Evolutionary conservation across 805 yeast genomes (phyloP).

Genomic region (Spathaspora sp.): DNA sequence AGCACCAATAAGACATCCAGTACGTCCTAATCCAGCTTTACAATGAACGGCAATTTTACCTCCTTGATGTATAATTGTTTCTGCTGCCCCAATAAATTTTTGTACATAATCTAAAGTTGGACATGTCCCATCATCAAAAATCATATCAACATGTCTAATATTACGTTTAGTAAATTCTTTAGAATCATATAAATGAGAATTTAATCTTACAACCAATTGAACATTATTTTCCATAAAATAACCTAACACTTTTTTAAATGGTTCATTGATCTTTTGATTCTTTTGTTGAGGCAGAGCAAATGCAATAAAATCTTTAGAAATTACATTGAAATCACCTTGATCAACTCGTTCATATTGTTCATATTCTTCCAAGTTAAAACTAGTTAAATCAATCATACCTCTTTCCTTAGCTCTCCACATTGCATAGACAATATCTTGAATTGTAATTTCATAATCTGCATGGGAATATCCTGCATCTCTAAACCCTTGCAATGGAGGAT

Average conservation of each 20-base stretch:
- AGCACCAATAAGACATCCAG: slow-evolving; percentile 97
- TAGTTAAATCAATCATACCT: slow-evolving; percentile 79
- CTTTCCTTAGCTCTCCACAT: slow-evolving; percentile 97
- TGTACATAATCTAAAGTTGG: slow-evolving; percentile 93
- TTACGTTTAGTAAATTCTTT: slow-evolving; percentile 77
- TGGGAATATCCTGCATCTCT: slow-evolving; percentile 97
- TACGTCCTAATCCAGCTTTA: slow-evolving; percentile 96
- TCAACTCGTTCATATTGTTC: slow-evolving; percentile 94
- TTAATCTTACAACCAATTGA: slow-evolving; percentile 84
- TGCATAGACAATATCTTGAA: slow-evolving; percentile 94
- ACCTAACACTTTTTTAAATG: slow-evolving; percentile 76
- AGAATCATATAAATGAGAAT: slow-evolving; percentile 86
- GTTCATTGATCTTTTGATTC: slow-evolving; percentile 53
- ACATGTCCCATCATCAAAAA: slow-evolving; percentile 97
- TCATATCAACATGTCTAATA: slow-evolving; percentile 90
- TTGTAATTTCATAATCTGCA: slow-evolving; percentile 89
- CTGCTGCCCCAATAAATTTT: slow-evolving; percentile 92
- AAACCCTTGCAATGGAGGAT: slow-evolving; percentile 91
- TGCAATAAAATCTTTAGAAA: slow-evolving; percentile 92
- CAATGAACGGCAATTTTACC: slow-evolving; percentile 99
- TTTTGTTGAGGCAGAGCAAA: slow-evolving; percentile 93
- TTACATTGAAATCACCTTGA: slow-evolving; percentile 91
- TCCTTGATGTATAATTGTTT: slow-evolving; percentile 76
- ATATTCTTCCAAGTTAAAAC: slow-evolving; percentile 87
- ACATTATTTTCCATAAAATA: slow-evolving; percentile 74